These are phyloP conservation scores for Ganoderma multipileum DNA, from an alignment of 1,284 basidiomycete genomes.

Conservation along the genomic window DNA sequence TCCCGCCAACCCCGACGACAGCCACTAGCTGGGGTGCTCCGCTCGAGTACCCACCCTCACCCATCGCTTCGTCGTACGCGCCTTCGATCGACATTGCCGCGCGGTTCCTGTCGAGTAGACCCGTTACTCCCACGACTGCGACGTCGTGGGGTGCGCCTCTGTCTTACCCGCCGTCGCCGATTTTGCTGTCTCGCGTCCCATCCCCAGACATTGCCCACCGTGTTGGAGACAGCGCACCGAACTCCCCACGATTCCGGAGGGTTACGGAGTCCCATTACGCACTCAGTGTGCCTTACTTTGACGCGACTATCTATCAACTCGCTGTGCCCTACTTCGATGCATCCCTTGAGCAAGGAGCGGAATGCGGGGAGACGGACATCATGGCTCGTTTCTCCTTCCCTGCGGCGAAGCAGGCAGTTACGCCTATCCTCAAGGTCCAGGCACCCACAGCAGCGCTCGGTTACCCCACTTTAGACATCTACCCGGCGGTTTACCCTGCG, in stretches of 20 bases:
- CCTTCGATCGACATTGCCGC: conserved; percentile 53
- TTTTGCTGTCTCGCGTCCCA: conserved; percentile 32
- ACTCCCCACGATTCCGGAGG: conserved; percentile 17
- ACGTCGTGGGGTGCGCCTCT: conserved; percentile 55
- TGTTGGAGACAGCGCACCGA: conserved; percentile 25
- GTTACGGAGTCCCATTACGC: too few relatives aligned
- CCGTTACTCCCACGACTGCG: conserved; percentile 48
- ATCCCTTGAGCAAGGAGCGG: neutral
- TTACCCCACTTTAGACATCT: conserved; percentile 41
- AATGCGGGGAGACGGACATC: conserved; percentile 4
- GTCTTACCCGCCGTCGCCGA: conserved; percentile 50
- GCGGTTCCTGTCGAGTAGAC: conserved; percentile 45
- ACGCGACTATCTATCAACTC: conserved; percentile 13
- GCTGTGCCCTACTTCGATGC: conserved; percentile 37
- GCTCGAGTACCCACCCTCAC: conserved; percentile 46
- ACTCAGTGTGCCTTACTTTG: neutral
- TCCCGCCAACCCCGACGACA: conserved; percentile 51
- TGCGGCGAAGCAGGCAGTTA: conserved; percentile 9
- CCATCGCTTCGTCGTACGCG: conserved; percentile 39
- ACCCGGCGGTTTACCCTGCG: conserved; percentile 49
- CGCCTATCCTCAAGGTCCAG: conserved; percentile 3
- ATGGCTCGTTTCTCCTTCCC: conserved; percentile 34
- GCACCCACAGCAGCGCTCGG: conserved; percentile 7
- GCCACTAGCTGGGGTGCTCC: conserved; percentile 57
- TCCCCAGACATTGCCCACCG: conserved; percentile 34